Conservation (phyloP, 73 alveolate genomes). For the Paraurostyla sp. region DNA sequence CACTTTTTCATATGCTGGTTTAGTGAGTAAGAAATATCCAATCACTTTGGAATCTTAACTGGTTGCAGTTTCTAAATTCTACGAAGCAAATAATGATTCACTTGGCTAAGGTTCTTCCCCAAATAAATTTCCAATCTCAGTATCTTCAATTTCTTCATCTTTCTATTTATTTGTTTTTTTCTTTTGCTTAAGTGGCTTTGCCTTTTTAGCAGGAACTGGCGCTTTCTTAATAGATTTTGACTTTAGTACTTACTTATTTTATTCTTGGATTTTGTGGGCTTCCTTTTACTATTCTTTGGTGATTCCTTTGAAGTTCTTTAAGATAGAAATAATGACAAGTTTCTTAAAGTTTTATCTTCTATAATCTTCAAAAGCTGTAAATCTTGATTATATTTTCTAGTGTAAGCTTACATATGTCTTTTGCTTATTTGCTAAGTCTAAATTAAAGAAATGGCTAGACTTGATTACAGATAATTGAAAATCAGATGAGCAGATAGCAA, state of each 20-base stretch:
- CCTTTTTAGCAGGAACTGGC: too few relatives aligned
- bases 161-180: background rate
- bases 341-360: background rate
- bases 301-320: background rate
- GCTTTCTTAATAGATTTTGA: too few relatives aligned
- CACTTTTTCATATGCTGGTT: background rate
- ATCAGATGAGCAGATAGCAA: background rate
- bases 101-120: too few relatives aligned
- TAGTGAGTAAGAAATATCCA: conserved; percentile 50
- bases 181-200: background rate
- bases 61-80: background rate
- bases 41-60: background rate
- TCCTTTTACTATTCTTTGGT: background rate
- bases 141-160: background rate
- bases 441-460: background rate
- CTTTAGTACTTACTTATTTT: background rate
- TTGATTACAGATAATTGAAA: background rate
- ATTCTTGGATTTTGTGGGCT: background rate
- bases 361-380: background rate
- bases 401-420: background rate
- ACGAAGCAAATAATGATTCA: too few relatives aligned
- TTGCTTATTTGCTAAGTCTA: background rate
- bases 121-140: background rate
- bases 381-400: background rate
- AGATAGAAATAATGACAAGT: background rate